Evolutionary conservation across 768 basidiomycete species (phyloP), one percentile per base, ranked within the genome.

Genomic region (Auriscalpium vulgare): DNA sequence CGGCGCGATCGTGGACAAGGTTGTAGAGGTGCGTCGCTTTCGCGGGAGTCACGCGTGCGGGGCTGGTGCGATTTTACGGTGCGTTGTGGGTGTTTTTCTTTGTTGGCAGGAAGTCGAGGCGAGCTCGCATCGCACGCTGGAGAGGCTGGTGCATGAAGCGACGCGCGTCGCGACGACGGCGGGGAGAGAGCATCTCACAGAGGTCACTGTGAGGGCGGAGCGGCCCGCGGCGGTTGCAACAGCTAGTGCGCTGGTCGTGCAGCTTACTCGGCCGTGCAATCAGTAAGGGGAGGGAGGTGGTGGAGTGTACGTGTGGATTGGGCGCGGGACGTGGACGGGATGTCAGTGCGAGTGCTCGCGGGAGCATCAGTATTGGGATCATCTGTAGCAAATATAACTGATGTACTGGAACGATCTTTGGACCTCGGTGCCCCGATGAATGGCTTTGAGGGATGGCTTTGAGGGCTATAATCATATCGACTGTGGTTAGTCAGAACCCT

Each of bases 91-190:
- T 48, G 3, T 48, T 48, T 11, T 17, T 45, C 10, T 1, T 8
- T 44, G 34, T 51, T 13, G 9, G 21, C 21, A 54, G 53, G 53
- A 43, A 19, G 48, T 46, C 16, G 59, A 60, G 50, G 34, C 23
- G 23, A 50, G 43, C 19, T 36, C 37, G 43, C 43, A 53, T 38
- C 51, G 44, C 17, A 57, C 53, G 49, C 49, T 60, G 23, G 56
- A 57, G 35, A 50, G 46, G 17, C 50, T 57, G 8, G 59, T 60
- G 16, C 53, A 56, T 10, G 59, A 57, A 38, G 45, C 56, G 17
- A 21, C 51, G 10, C 56, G 48, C 49, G 53, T 51, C n/a, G 59
- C 59, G 23, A 56, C 51, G 10, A 36, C 34, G 10, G 50, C 38
- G 17, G 53, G 45, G 34, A 55, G 38, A 34, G 48, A 35, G 35